Evolutionary conservation across 805 yeast species (phyloP), one percentile per base, ranked within the genome.

Genomic region (Wickerhamomyces bisporus): DNA sequence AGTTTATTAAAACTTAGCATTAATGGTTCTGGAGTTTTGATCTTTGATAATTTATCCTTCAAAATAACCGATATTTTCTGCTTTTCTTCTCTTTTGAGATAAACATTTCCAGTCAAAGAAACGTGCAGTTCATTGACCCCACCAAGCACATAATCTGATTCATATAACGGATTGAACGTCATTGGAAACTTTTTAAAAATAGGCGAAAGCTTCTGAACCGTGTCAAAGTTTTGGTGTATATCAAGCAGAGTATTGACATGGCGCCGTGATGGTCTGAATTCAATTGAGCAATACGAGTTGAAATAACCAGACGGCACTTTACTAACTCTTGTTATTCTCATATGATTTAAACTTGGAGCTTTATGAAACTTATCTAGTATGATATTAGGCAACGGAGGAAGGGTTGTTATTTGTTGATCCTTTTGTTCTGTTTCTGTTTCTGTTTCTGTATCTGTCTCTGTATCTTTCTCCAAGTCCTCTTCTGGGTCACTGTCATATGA

Each of bases 381-480:
- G 27, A 35, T 24, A 16, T 37, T 28, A 31, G 50, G 48, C 3
- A 44, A 28, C 3, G 48, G 39, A 15, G 48, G 50, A 3, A 47
- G 31, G 7, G 26, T 6, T 3, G 8, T 9, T 8, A 19, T 17
- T 18, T 8, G 30, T 5, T n/a, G 32, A 9, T 25, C 16, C 18
- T 19, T 13, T 20, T 21, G 26, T 12, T 23, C n/a, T 28, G 30
- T 25, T 26, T 25, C 32, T 15, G 20, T 8, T n/a, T 36, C 41
- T n/a, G 39, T 16, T 10, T 28, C 36, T 4, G 39, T 20, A 26
- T 32, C 37, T 19, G 40, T 34, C 5, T 37, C 36, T 13, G 38
- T 30, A 17, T 16, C 27, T 21, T 35, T 14, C 16, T n/a, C 24
- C 24, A 10, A 21, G 24, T 21, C 24, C 10, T 7, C 10, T 21